These are phyloP conservation scores for Pelargonium nanum DNA, from an alignment of 345 rosid species.

Conservation along the genomic window DNA sequence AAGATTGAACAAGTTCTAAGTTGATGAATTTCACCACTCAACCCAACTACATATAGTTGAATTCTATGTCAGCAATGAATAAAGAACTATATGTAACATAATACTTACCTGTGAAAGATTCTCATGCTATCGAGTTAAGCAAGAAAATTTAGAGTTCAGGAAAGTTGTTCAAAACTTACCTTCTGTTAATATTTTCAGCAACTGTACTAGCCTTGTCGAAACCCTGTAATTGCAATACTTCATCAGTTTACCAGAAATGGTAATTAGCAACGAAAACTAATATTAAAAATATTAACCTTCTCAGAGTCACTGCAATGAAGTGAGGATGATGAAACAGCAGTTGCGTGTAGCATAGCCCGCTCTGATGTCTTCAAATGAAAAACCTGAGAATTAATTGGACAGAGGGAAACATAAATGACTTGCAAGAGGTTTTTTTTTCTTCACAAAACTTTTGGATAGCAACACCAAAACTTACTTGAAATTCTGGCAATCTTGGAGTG, in stretches of 20 bases:
- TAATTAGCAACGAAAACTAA: not conserved
- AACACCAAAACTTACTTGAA: slow-evolving; percentile 44
- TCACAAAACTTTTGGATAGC: not conserved
- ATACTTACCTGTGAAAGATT: not conserved
- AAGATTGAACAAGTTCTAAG: not conserved
- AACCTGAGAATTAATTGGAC: slow-evolving; percentile 39
- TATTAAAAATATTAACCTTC: slow-evolving; percentile 32
- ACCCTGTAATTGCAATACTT: not conserved
- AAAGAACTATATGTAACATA: not conserved
- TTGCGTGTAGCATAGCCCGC: slow-evolving; percentile 71
- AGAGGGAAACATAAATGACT: slow-evolving; percentile 12
- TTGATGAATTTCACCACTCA: not conserved
- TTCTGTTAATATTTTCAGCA: not conserved
- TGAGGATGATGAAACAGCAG: slow-evolving; percentile 35
- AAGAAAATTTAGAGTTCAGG: not conserved
- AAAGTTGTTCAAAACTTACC: not conserved
- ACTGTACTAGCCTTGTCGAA: not conserved
- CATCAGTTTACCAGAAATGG: not conserved
- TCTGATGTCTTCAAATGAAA: slow-evolving; percentile 77
- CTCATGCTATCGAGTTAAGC: not conserved
- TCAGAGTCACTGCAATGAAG: slow-evolving; percentile 24
- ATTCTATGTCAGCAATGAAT: not conserved
- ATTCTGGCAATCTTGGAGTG: slow-evolving; percentile 71
- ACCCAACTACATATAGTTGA: not conserved
- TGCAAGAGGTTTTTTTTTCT: not conserved